phyloP scores from a whole-genome alignment of 2,329 filamentous ascomycete genomes.

The Pseudopyricularia javanii region DNA sequence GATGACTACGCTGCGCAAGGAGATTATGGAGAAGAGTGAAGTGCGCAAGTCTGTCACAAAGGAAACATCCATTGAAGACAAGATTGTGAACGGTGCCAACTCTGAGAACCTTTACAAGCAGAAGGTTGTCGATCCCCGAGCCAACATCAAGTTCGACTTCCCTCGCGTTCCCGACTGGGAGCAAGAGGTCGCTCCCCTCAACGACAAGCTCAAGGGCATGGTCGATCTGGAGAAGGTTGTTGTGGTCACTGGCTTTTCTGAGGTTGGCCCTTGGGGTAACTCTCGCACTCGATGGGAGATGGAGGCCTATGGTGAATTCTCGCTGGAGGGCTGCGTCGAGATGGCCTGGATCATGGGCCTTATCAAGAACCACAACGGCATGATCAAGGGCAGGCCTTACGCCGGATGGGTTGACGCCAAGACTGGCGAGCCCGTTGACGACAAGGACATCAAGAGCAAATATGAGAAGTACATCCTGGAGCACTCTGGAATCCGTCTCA shows the following conservation, averaged over 20 bases:
- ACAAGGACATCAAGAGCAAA: slow-evolving; percentile 95
- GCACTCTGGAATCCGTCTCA: slow-evolving; percentile 92
- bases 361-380: slow-evolving; percentile 96
- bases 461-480: slow-evolving; percentile 96
- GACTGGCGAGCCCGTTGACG: slow-evolving; percentile 87
- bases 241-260: slow-evolving; percentile 91
- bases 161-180: slow-evolving; percentile 86
- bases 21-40: slow-evolving; percentile 90
- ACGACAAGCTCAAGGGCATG: slow-evolving; percentile 86
- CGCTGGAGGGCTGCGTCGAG: slow-evolving; percentile 92
- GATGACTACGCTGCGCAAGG: slow-evolving; percentile 87
- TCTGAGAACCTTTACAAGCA: slow-evolving; percentile 92
- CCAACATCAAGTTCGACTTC: slow-evolving; percentile 98
- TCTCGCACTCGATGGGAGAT: slow-evolving; percentile 98
- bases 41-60: slow-evolving; percentile 88
- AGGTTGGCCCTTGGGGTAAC: slow-evolving; percentile 97
- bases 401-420: slow-evolving; percentile 95
- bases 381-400: slow-evolving; percentile 91
- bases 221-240: slow-evolving; percentile 97
- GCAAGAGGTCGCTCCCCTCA: slow-evolving; percentile 76
- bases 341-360: slow-evolving; percentile 99
- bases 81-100: slow-evolving; percentile 87
- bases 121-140: slow-evolving; percentile 82
- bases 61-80: slow-evolving; percentile 93
- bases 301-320: slow-evolving; percentile 95